phyloP scores from a whole-genome alignment of 345 rosid species.

The Salix udensis region DNA sequence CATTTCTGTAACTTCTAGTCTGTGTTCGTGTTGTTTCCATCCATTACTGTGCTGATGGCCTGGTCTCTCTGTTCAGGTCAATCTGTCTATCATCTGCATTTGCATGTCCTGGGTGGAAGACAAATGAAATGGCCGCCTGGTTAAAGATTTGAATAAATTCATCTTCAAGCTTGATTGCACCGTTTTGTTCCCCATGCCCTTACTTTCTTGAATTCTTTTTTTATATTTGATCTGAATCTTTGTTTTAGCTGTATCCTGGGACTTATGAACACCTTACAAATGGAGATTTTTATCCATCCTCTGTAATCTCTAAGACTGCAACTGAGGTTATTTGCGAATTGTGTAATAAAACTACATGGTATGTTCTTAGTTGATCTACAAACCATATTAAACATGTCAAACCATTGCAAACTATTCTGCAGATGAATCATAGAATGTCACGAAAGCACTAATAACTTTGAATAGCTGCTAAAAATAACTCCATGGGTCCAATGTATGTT shows the following conservation, averaged over 20 bases:
- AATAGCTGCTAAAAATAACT: no score
- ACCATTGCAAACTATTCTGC: no score
- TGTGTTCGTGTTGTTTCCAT: neutral
- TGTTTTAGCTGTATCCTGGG: neutral
- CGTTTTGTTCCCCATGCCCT: neutral
- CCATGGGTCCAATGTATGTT: no score
- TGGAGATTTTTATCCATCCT: neutral
- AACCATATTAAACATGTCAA: no score
- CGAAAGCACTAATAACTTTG: no score
- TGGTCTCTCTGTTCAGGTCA: constrained; percentile 51
- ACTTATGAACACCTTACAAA: neutral
- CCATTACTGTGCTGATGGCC: neutral
- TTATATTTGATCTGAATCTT: neutral
- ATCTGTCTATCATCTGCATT: constrained; percentile 91
- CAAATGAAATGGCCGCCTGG: constrained; percentile 96
- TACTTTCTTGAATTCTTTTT: neutral
- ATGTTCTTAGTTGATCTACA: no score
- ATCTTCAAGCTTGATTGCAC: neutral
- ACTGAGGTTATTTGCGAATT: no score
- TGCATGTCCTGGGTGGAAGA: constrained; percentile 84
- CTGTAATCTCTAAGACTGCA: neutral
- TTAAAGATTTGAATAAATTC: constrained; percentile 15
- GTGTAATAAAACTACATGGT: no score
- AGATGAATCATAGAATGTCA: no score
- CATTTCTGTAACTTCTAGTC: neutral